Percentiles rank a stretch among this genome's conserved stretches.
Conservation (phyloP, 2,329 filamentous ascomycete species). For the Cytospora mali region DNA sequence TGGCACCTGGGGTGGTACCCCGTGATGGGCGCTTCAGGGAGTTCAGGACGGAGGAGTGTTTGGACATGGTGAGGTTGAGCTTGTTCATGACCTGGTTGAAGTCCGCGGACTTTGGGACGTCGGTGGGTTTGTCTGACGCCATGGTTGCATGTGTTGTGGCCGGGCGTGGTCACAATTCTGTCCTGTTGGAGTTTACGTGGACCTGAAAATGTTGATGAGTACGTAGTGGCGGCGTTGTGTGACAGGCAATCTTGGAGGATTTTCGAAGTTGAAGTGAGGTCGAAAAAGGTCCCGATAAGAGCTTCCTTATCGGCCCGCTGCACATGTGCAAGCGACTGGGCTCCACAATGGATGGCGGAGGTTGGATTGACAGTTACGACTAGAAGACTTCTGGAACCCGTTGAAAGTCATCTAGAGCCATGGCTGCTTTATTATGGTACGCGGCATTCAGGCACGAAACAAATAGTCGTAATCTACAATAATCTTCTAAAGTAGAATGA, state of each 20-base stretch:
- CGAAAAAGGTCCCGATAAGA: not conserved
- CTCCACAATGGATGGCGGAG: too few relatives aligned
- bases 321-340: not conserved
- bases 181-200: not conserved
- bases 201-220: not conserved
- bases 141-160: not conserved
- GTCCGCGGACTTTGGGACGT: conserved; percentile 42
- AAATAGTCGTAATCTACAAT: too few relatives aligned
- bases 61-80: conserved; percentile 44
- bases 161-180: not conserved
- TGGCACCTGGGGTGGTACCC: conserved; percentile 27
- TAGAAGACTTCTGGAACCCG: not conserved
- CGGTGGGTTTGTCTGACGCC: conserved; percentile 12
- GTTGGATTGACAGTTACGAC: too few relatives aligned
- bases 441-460: too few relatives aligned
- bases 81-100: conserved; percentile 45
- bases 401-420: not conserved
- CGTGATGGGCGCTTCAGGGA: conserved; percentile 22
- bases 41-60: conserved; percentile 39
- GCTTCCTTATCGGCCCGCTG: not conserved
- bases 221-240: not conserved
- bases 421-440: not conserved
- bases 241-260: not conserved
- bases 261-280: not conserved
- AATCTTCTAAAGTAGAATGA: too few relatives aligned